Evolutionary conservation across 2,329 filamentous ascomycete genomes (phyloP).

Genomic region (Tolypocladium inflatum): DNA sequence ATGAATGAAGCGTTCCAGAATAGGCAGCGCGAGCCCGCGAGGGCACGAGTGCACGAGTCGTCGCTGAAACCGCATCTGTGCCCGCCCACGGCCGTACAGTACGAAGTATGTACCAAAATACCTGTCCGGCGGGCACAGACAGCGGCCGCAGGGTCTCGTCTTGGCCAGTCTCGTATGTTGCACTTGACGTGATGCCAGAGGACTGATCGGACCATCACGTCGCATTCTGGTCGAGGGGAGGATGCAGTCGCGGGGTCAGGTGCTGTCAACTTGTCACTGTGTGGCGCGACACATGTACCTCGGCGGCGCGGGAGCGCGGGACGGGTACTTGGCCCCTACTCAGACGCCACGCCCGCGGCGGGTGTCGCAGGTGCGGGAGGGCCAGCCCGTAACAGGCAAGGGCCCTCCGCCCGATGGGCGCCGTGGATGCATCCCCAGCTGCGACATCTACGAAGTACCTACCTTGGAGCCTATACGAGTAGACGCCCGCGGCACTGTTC

Average conservation of each 20-base stretch:
- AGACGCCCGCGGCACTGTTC: constrained; percentile 6
- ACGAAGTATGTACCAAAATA: not conserved
- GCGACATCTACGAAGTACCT: not conserved
- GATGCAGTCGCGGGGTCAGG: constrained; percentile 5
- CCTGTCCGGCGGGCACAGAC: not conserved
- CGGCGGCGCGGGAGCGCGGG: not conserved
- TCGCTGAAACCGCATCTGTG: not conserved
- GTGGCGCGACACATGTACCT: not conserved
- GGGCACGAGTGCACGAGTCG: not conserved
- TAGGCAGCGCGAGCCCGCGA: not conserved
- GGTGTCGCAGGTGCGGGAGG: constrained; percentile 5
- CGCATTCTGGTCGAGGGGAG: constrained; percentile 2
- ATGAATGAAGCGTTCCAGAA: not conserved
- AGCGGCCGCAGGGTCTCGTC: not conserved
- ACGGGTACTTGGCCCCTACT: not conserved
- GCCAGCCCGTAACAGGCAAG: constrained; percentile 6
- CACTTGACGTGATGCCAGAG: not conserved
- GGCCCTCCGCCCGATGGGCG: constrained; percentile 8
- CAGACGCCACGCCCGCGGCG: not conserved
- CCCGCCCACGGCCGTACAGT: not conserved
- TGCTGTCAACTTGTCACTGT: not conserved
- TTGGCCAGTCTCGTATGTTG: not conserved
- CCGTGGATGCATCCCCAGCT: constrained; percentile 1
- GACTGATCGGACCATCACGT: constrained; percentile 7
- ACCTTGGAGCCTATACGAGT: constrained; percentile 6